These are phyloP conservation scores for Neoarthrinium moseri DNA, from an alignment of 2,329 filamentous ascomycete species.

Conservation along the genomic window DNA sequence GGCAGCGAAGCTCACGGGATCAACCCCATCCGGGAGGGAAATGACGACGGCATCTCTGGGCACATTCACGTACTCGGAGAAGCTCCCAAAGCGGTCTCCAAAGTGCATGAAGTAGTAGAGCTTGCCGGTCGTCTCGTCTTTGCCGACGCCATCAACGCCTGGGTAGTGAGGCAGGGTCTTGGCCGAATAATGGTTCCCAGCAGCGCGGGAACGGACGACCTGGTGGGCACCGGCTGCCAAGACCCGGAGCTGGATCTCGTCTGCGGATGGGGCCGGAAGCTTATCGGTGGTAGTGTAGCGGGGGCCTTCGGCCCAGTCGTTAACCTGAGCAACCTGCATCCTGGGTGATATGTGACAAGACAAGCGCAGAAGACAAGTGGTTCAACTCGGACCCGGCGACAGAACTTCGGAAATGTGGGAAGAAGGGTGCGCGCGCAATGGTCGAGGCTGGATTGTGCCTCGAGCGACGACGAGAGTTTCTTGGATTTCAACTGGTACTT, in stretches of 20 bases:
- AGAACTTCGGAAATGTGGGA: no score
- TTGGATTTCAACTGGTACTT: no score
- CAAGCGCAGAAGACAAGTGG: no score
- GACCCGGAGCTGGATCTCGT: constrained; percentile 48
- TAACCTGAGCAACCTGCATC: constrained; percentile 28
- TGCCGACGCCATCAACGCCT: constrained; percentile 53
- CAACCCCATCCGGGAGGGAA: constrained; percentile 41
- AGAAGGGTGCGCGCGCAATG: no score
- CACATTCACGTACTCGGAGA: constrained; percentile 48
- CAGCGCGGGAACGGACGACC: constrained; percentile 51
- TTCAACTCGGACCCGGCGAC: no score
- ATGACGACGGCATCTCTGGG: constrained; percentile 29
- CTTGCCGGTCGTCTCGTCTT: constrained; percentile 40
- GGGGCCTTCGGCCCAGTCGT: constrained; percentile 25
- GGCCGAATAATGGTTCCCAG: constrained; percentile 54
- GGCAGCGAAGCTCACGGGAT: constrained; percentile 49
- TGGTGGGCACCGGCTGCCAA: constrained; percentile 51
- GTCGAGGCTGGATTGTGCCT: no score
- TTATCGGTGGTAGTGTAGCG: constrained; percentile 30
- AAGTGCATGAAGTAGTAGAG: constrained; percentile 49
- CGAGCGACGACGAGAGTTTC: no score
- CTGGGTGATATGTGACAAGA: neutral
- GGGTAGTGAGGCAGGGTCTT: constrained; percentile 47
- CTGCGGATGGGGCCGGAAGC: constrained; percentile 32
- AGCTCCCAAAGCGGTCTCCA: constrained; percentile 36